These are phyloP conservation scores for Talaromyces verruculosus DNA, from an alignment of 2,329 filamentous ascomycete species.

Conservation along the genomic window DNA sequence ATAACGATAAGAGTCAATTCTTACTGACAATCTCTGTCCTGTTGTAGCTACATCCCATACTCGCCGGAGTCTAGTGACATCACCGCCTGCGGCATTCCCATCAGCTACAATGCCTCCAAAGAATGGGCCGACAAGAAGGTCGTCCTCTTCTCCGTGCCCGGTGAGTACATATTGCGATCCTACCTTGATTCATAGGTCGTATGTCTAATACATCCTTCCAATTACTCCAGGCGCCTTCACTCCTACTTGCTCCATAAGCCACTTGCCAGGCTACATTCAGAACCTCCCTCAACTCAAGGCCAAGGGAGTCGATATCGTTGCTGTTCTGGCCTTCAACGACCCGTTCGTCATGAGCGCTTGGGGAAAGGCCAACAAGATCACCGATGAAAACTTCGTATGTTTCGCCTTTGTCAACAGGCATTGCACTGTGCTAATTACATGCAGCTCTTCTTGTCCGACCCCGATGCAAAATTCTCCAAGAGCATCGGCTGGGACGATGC, in stretches of 20 bases:
- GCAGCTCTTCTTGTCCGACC: constrained; percentile 74
- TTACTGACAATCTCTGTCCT: not conserved
- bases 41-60: constrained; percentile 71
- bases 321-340: constrained; percentile 82
- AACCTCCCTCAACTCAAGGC: constrained; percentile 68
- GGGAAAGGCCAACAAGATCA: constrained; percentile 82
- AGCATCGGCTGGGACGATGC: constrained; percentile 71
- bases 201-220: not conserved
- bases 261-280: constrained; percentile 77
- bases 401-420: not conserved
- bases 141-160: constrained; percentile 67
- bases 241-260: constrained; percentile 76
- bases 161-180: constrained; percentile 34
- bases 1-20: not conserved
- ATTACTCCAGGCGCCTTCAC: constrained; percentile 69
- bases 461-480: constrained; percentile 71
- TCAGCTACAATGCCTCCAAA: constrained; percentile 76
- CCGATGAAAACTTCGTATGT: constrained; percentile 64
- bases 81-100: constrained; percentile 74
- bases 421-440: constrained; percentile 21
- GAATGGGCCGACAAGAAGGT: constrained; percentile 72
- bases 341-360: constrained; percentile 83
- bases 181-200: not conserved
- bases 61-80: constrained; percentile 67
- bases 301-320: constrained; percentile 80